phyloP scores from a whole-genome alignment of 768 basidiomycete genomes.

The Botryobasidium botryosum region DNA sequence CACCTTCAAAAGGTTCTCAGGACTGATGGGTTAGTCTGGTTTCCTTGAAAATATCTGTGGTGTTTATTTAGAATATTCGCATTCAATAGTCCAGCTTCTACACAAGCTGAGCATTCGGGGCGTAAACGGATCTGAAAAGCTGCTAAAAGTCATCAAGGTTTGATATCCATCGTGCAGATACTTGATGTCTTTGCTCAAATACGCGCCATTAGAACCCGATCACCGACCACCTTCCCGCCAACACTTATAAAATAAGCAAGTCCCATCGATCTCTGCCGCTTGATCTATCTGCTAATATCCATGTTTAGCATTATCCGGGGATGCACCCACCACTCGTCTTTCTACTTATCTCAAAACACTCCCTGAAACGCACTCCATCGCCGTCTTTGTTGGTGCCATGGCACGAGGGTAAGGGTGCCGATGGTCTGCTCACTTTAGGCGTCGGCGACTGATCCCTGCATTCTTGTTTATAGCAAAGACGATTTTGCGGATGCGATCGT shows the following conservation, averaged over 20 bases:
- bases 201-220: constrained; percentile 61
- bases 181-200: not conserved
- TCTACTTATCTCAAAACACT: constrained; percentile 73
- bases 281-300: not conserved
- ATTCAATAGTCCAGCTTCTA: constrained; percentile 75
- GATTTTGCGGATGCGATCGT: constrained; percentile 93
- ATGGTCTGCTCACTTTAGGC: not conserved
- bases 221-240: constrained; percentile 81
- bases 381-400: constrained; percentile 97
- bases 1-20: constrained; percentile 97
- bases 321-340: constrained; percentile 64
- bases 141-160: constrained; percentile 94
- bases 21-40: constrained; percentile 66
- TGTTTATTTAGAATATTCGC: not conserved
- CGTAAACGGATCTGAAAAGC: constrained; percentile 90
- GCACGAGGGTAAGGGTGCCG: constrained; percentile 52
- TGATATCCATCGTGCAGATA: constrained; percentile 13
- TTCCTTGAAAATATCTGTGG: not conserved
- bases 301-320: constrained; percentile 67
- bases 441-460: not conserved
- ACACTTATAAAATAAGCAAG: constrained; percentile 91
- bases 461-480: constrained; percentile 32
- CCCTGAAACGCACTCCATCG: constrained; percentile 75
- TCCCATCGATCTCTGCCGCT: constrained; percentile 11
- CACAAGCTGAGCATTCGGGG: constrained; percentile 92